Base-by-base conservation (phyloP, 768 basidiomycete genomes). In the Sistotremastrum niveocremeum region DNA sequence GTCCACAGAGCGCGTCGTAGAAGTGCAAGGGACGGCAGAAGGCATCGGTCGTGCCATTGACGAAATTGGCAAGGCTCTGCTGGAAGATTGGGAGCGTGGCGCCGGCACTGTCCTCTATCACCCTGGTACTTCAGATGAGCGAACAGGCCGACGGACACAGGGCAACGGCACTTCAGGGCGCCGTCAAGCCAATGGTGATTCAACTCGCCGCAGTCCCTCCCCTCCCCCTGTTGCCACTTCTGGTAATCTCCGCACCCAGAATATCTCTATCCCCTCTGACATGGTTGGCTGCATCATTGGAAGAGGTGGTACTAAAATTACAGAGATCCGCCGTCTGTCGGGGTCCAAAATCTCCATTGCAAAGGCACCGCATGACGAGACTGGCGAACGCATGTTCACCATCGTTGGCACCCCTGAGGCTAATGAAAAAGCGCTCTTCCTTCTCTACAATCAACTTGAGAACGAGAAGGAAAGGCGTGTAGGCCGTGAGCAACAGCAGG, bases 221-320 rank as follows among this genome's bases (percentile, higher is more conserved):
- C 37, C 35, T 5, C 35, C 67, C 11, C 67, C 70, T n/a, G 55
- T 70, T 34, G 68, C 76, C 44, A 60, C 71, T 51, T 57, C 77
- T 33, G 73, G 85, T 41, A 93, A 93, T 63, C 73, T 98, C 53
- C 84, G 93, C 52, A 98, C 95, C 7, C 95, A 99, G 67, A 97
- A 94, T 65, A 98, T 99, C 55, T 94, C 95, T 55, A 98, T 99
- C 58, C 95, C 95, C 35, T 87, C 86, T 52, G 95, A 99, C 69
- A 99, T 99, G 95, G 95, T 99, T 51, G 93, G 82, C 49, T 88
- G 85, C 60, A 87, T 85, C 67, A 98, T 97, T 57, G 94, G 94
- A 49, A 86, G 91, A 52, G 88, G 83, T 62, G 94, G 94, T 32
- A 85, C 88, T 54, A 98, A 98, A 74, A 99, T 99, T 57, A 98